A percentile compares a stretch with the other conserved stretches of the same genome.
These are phyloP conservation scores for Blastobotrys persicus DNA, from an alignment of 1,139 yeast species.

Conservation along the genomic window DNA sequence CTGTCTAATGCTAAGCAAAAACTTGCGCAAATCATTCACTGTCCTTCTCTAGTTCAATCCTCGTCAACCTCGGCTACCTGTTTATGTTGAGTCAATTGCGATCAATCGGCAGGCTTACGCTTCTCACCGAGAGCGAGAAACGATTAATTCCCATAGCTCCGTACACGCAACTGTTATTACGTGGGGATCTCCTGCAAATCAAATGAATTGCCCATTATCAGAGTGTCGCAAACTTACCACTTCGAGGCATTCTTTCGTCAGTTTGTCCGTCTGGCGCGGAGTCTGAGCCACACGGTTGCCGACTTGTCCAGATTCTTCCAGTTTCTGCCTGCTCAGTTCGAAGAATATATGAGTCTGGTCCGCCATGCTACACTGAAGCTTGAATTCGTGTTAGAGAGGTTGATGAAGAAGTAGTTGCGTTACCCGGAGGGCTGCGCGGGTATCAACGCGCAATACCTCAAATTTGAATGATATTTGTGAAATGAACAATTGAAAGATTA, in stretches of 20 bases:
- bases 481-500: too few relatives aligned
- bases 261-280: slow-evolving; percentile 20
- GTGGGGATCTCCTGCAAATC: too few relatives aligned
- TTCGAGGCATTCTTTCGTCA: slow-evolving; percentile 30
- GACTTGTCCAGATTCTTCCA: slow-evolving; percentile 21
- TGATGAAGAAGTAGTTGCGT: background rate
- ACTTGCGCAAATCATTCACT: slow-evolving; percentile 26
- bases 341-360: slow-evolving; percentile 28
- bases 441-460: too few relatives aligned
- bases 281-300: slow-evolving; percentile 6
- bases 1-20: slow-evolving; percentile 32
- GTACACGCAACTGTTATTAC: too few relatives aligned
- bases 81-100: too few relatives aligned
- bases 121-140: too few relatives aligned
- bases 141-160: too few relatives aligned
- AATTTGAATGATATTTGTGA: too few relatives aligned
- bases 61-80: too few relatives aligned
- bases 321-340: slow-evolving; percentile 25
- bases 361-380: slow-evolving; percentile 15
- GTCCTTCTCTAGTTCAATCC: slow-evolving; percentile 7
- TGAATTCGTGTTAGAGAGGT: background rate
- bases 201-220: background rate
- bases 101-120: too few relatives aligned
- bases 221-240: slow-evolving; percentile 29
- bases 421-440: too few relatives aligned